A percentile compares a stretch with the other conserved stretches of the same genome.
These are phyloP conservation scores for Biscogniauxia mediterranea DNA, from an alignment of 2,329 filamentous ascomycete genomes.

Conservation along the genomic window DNA sequence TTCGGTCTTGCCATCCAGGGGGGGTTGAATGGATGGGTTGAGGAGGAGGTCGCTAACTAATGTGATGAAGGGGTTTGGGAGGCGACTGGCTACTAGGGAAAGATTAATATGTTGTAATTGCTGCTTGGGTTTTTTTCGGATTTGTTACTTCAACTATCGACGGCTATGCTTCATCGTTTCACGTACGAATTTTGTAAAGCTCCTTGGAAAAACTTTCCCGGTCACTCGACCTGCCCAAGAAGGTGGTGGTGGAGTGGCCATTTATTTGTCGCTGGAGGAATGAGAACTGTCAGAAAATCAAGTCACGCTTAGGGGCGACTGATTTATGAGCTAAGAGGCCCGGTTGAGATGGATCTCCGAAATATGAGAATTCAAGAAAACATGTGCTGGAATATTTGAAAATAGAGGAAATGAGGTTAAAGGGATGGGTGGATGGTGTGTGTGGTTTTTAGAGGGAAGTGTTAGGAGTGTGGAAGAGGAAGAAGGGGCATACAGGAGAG, in stretches of 20 bases:
- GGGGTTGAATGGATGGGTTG: slow-evolving; percentile 65
- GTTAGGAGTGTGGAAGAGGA: too few relatives aligned
- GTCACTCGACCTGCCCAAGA: slow-evolving; percentile 16
- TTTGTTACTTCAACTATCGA: slow-evolving; percentile 28
- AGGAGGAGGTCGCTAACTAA: slow-evolving; percentile 64
- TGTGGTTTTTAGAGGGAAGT: too few relatives aligned
- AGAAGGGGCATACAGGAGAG: slow-evolving; percentile 6
- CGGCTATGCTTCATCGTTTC: slow-evolving; percentile 27
- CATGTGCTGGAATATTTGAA: neutral
- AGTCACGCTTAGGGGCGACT: neutral
- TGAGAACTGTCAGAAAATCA: neutral
- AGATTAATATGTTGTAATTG: slow-evolving; percentile 45
- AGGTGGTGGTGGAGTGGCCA: slow-evolving; percentile 7
- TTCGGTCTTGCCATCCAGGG: slow-evolving; percentile 63
- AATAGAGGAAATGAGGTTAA: neutral
- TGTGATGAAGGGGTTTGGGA: slow-evolving; percentile 7
- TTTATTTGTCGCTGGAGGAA: slow-evolving; percentile 1
- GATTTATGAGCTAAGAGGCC: neutral
- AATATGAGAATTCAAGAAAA: neutral
- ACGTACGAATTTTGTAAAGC: slow-evolving; percentile 35
- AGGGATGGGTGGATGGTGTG: neutral
- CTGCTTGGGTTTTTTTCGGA: slow-evolving; percentile 30
- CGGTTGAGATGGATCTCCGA: slow-evolving; percentile 1
- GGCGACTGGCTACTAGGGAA: slow-evolving; percentile 24
- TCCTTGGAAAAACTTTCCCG: slow-evolving; percentile 33